Base-by-base conservation (phyloP, 306 rosid species). In the Vigna hirtella region DNA sequence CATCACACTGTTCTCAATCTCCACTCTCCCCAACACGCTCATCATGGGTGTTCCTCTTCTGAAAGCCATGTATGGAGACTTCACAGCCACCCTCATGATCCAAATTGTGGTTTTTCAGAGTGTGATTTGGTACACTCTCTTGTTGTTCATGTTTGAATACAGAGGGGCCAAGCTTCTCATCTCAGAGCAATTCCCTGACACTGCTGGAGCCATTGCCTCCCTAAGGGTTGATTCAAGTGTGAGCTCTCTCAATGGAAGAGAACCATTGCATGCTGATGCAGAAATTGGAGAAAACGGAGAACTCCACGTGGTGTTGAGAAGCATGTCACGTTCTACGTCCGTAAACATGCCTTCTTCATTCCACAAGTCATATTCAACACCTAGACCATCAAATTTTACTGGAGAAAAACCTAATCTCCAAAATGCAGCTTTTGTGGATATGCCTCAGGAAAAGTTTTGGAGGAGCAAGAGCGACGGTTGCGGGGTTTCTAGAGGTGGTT, bases 1-100 rank as follows among this genome's bases (percentile, higher is more conserved):
- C 58, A 94, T 94, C 40, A 94, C 93, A 0, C 75, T 90, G 1
- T 94, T 91, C 77, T 91, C 98, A 0, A 89, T 94, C 12, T 85
- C 92, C 2, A 86, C 97, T 2, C 84, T 94, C 2, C 97, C 98
- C 18, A 94, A 90, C 88, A 94, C 98, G 2, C 91, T 94, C 3
- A 86, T 94, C 36, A 85, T 94, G 89, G 98, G 97, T 0, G 76
- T 90, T 16, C 98, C 98, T 0, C 86, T 94, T 4, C 50, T 94
- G 9, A 82, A 72, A 6, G 91, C 98, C 63, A 94, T 94, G 98
- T 94, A 94, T 1, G 98, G 98, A 1, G 88, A 86, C 1, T 86
- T 82, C 72, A 87, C 94, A 0, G 85, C 78, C 0, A 26, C 47
- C n/a, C 90, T 94, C 5, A 90, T 94, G 93, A 88, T 86, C n/a